Evolutionary conservation across 306 rosid genomes (phyloP).

Genomic region (Phaseolus lunatus): DNA sequence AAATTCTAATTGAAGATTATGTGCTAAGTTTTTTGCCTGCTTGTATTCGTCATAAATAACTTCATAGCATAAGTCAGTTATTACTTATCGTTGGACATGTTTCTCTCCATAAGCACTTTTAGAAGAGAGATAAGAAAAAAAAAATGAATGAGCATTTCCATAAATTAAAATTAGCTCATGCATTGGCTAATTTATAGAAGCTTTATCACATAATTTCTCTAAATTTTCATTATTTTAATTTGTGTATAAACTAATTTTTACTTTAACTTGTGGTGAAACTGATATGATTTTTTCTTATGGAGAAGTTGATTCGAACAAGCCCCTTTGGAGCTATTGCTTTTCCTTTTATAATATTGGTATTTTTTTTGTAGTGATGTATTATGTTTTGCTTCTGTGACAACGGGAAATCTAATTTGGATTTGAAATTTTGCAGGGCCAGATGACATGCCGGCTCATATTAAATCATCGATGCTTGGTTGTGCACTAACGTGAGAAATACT

Average conservation of each 20-base stretch:
- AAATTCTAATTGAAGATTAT: conserved; percentile 7
- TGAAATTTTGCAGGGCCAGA: conserved; percentile 75
- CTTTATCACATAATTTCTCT: too few relatives aligned
- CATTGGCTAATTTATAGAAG: too few relatives aligned
- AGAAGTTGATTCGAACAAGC: too few relatives aligned
- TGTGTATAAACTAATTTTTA: too few relatives aligned
- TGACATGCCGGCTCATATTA: conserved; percentile 99
- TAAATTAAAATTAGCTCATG: too few relatives aligned
- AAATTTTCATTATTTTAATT: too few relatives aligned
- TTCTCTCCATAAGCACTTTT: too few relatives aligned
- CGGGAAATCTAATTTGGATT: conserved; percentile 11
- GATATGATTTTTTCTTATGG: too few relatives aligned
- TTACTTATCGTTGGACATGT: neutral
- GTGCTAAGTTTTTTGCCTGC: neutral
- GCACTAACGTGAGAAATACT: conserved; percentile 66
- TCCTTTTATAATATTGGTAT: neutral
- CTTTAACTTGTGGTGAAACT: too few relatives aligned
- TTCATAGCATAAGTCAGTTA: neutral
- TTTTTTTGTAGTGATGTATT: neutral
- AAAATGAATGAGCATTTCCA: too few relatives aligned
- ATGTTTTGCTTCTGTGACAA: neutral
- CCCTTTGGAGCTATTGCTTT: neutral
- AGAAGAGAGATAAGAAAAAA: too few relatives aligned
- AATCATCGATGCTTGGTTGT: conserved; percentile 96
- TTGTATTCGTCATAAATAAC: conserved; percentile 15